These are phyloP conservation scores for Bjerkandera adusta DNA, from an alignment of 1,284 basidiomycete genomes.

Conservation along the genomic window DNA sequence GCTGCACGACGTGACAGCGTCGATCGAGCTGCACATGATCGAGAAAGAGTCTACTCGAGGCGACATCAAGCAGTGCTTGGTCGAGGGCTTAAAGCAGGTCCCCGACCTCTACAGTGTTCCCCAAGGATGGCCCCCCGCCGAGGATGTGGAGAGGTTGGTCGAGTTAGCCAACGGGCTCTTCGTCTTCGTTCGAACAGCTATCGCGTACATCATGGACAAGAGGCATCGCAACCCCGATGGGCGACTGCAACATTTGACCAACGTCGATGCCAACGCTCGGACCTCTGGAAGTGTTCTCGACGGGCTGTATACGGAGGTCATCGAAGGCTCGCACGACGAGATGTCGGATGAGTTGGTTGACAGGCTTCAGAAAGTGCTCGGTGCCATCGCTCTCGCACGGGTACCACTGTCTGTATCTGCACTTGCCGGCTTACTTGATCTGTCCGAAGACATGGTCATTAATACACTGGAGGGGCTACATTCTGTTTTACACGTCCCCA, in stretches of 20 bases:
- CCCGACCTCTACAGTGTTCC: constrained; percentile 8
- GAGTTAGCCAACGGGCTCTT: constrained; percentile 21
- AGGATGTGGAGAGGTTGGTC: constrained; percentile 14
- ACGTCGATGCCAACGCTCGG: too few species aligned
- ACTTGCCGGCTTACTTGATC: neutral
- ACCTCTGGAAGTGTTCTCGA: neutral
- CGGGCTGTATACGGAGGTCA: neutral
- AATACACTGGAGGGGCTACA: neutral
- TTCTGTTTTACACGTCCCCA: neutral
- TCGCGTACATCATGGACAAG: constrained; percentile 18
- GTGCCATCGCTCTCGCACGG: neutral
- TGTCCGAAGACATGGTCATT: neutral
- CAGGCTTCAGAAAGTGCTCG: neutral
- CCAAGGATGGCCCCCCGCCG: constrained; percentile 15
- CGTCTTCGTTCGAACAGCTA: constrained; percentile 23
- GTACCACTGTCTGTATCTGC: neutral
- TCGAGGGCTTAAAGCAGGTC: constrained; percentile 1
- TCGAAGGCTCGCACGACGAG: neutral
- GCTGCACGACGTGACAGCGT: constrained; percentile 3
- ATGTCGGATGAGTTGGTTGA: neutral
- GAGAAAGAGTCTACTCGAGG: constrained; percentile 11
- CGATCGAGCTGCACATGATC: constrained; percentile 20
- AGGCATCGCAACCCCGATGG: neutral
- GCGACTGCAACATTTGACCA: neutral
- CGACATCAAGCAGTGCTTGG: constrained; percentile 21